phyloP scores from a whole-genome alignment of 2,329 filamentous ascomycete species.

The Helotiales sp. region DNA sequence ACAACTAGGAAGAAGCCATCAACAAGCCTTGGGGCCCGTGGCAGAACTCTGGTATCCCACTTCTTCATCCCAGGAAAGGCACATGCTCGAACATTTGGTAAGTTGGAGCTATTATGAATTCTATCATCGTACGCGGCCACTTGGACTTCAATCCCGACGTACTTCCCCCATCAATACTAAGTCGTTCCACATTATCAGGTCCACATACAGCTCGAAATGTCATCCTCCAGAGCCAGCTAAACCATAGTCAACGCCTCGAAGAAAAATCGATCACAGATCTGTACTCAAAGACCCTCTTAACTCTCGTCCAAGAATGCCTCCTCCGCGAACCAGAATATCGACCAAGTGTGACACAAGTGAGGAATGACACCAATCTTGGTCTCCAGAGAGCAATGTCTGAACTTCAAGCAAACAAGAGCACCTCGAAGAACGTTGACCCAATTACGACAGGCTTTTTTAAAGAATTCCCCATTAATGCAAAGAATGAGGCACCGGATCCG shows the following conservation, averaged over 20 bases:
- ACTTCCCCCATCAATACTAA: background rate
- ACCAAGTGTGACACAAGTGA: background rate
- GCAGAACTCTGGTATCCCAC: background rate
- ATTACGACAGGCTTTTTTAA: no score
- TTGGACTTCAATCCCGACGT: constrained; percentile 7
- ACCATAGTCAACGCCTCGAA: constrained; percentile 2
- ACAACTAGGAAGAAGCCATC: constrained; percentile 9
- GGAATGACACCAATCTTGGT: background rate
- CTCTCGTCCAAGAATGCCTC: constrained; percentile 6
- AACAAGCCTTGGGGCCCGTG: background rate
- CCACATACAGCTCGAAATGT: background rate
- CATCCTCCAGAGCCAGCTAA: background rate
- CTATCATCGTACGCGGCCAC: background rate
- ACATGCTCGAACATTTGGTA: constrained; percentile 16
- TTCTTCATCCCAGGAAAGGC: constrained; percentile 11
- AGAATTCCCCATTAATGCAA: no score
- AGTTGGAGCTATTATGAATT: constrained; percentile 15
- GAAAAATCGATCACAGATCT: background rate
- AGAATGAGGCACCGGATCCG: no score
- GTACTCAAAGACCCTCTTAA: background rate
- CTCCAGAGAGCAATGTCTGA: background rate
- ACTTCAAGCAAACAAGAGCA: background rate
- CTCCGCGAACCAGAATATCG: background rate
- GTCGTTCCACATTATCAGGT: background rate
- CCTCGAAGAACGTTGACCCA: no score